Conservation (phyloP, 108 stramenopile species). For the Skeletonema menzelii region DNA sequence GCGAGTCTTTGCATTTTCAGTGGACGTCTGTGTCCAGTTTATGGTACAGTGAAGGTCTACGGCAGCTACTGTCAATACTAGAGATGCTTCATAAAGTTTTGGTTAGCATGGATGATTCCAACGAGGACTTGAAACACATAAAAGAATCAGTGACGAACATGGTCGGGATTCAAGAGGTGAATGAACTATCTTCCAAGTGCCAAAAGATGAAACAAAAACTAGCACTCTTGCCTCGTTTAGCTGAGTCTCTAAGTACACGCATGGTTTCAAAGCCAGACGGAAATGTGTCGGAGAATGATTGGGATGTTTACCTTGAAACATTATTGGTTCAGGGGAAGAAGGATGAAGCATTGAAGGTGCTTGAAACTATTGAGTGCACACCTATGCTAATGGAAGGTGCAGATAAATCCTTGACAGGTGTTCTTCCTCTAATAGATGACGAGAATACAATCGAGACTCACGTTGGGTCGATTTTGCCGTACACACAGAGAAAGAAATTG, state of each 20-base stretch:
- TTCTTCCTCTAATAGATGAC: constrained; percentile 34
- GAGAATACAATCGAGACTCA: constrained; percentile 37
- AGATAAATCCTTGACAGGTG: constrained; percentile 10
- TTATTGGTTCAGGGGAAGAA: constrained; percentile 61
- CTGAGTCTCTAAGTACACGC: constrained; percentile 63
- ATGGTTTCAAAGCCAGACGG: constrained; percentile 26
- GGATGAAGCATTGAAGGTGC: constrained; percentile 54
- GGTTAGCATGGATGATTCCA: neutral
- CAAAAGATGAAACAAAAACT: constrained; percentile 32
- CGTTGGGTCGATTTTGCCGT: constrained; percentile 42
- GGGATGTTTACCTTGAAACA: constrained; percentile 55
- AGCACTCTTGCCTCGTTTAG: constrained; percentile 67
- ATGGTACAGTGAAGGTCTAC: constrained; percentile 27
- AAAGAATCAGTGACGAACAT: constrained; percentile 4
- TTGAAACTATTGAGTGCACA: constrained; percentile 35
- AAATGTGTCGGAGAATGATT: constrained; percentile 49
- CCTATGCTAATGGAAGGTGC: constrained; percentile 6
- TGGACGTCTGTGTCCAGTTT: constrained; percentile 35
- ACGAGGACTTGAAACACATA: neutral
- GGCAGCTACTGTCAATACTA: constrained; percentile 2
- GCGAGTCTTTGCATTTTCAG: constrained; percentile 19
- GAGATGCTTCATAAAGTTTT: constrained; percentile 1
- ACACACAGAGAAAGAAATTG: constrained; percentile 41
- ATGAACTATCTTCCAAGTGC: constrained; percentile 13
- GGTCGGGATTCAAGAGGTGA: neutral